A percentile compares a stretch with the other conserved stretches of the same genome.
These are phyloP conservation scores for Xerocomellus dryophilus DNA, from an alignment of 768 basidiomycete genomes.

Conservation along the genomic window DNA sequence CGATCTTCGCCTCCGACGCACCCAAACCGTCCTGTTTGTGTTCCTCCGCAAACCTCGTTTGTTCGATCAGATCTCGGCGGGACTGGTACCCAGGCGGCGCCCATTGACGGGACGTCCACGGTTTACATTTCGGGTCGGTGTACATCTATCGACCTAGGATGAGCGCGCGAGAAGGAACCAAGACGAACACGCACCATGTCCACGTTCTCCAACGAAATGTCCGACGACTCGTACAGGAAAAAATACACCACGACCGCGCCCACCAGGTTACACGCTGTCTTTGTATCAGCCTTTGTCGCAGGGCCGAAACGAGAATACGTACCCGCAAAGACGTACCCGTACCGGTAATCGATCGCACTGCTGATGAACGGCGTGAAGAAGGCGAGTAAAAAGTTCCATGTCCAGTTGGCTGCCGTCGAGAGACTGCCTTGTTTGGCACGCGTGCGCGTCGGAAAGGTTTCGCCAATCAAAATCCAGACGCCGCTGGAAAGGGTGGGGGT, in stretches of 20 bases:
- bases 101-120: slow-evolving; percentile 64
- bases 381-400: neutral
- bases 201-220: neutral
- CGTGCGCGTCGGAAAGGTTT: neutral
- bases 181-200: neutral
- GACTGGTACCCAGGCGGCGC: slow-evolving; percentile 38
- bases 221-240: neutral
- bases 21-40: neutral
- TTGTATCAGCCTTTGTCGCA: neutral
- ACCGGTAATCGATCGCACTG: neutral
- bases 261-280: neutral
- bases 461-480: neutral
- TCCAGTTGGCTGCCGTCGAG: neutral
- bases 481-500: neutral
- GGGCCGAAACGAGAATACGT: neutral
- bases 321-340: neutral
- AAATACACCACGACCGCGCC: neutral
- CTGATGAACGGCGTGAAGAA: neutral
- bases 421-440: neutral
- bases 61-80: slow-evolving; percentile 44
- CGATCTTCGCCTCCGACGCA: neutral
- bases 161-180: neutral
- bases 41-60: slow-evolving; percentile 43
- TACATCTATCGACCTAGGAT: neutral
- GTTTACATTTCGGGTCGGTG: slow-evolving; percentile 41